phyloP scores from a whole-genome alignment of 2,329 filamentous ascomycete species.

The Alternaria sp. region DNA sequence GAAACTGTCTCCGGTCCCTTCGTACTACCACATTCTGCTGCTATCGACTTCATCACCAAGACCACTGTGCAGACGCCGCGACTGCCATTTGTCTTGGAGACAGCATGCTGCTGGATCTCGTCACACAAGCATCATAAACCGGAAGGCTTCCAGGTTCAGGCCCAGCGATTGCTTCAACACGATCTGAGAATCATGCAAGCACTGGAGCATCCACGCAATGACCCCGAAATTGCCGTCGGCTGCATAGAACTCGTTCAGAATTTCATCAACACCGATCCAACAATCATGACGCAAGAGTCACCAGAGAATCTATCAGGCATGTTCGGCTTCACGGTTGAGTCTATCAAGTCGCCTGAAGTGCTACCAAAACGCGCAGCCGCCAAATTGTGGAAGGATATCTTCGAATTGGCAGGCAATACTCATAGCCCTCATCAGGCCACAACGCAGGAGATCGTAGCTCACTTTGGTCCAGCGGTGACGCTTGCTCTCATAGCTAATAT shows the following conservation, averaged over 20 bases:
- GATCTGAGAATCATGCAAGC: slow-evolving; percentile 69
- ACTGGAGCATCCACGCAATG: slow-evolving; percentile 69
- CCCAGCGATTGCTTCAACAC: slow-evolving; percentile 62
- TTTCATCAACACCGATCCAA: slow-evolving; percentile 68
- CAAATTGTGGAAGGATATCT: slow-evolving; percentile 71
- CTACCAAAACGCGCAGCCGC: slow-evolving; percentile 78
- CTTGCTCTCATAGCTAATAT: slow-evolving; percentile 45
- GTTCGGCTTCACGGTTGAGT: slow-evolving; percentile 75
- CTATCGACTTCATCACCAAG: slow-evolving; percentile 72
- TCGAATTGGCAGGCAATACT: slow-evolving; percentile 43
- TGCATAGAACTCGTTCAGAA: slow-evolving; percentile 76
- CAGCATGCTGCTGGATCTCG: slow-evolving; percentile 70
- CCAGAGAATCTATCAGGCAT: slow-evolving; percentile 69
- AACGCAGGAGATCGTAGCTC: slow-evolving; percentile 47
- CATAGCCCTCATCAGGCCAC: slow-evolving; percentile 40
- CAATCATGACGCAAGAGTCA: slow-evolving; percentile 69
- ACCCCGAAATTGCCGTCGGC: slow-evolving; percentile 76
- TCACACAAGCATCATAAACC: slow-evolving; percentile 58
- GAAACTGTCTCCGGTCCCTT: slow-evolving; percentile 80
- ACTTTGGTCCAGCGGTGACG: slow-evolving; percentile 45
- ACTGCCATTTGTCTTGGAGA: slow-evolving; percentile 74
- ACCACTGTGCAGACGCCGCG: slow-evolving; percentile 69
- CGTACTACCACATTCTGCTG: slow-evolving; percentile 72
- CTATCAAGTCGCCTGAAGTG: slow-evolving; percentile 75
- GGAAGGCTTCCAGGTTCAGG: slow-evolving; percentile 36